A percentile compares a stretch with the other conserved stretches of the same genome.
Evolutionary conservation across 306 rosid species (phyloP).

Genomic region (Castanea mollissima): DNA sequence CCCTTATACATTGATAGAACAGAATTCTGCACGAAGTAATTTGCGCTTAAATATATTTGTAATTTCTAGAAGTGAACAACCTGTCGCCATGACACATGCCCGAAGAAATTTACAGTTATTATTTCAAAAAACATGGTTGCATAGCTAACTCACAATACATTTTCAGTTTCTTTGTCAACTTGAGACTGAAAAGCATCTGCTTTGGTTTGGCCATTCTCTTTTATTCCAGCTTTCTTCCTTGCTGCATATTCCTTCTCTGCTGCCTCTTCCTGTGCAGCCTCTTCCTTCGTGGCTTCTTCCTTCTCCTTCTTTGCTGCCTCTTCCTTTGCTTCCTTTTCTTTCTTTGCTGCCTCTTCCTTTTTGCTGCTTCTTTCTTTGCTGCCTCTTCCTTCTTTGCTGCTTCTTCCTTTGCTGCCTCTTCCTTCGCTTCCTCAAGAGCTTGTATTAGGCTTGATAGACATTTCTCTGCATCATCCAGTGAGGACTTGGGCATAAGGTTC

Average conservation of each 20-base stretch:
- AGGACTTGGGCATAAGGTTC: conserved; percentile 82
- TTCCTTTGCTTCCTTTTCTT: conserved; percentile 22
- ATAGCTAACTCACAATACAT: conserved; percentile 8
- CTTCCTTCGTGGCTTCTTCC: conserved; percentile 30
- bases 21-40: background rate
- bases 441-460: conserved; percentile 57
- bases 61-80: background rate
- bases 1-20: background rate
- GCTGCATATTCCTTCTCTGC: conserved; percentile 18
- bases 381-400: conserved; percentile 31
- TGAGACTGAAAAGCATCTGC: conserved; percentile 18
- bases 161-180: conserved; percentile 15
- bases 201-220: conserved; percentile 21
- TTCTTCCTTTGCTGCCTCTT: conserved; percentile 27
- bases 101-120: conserved; percentile 7
- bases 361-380: conserved; percentile 20
- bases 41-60: background rate
- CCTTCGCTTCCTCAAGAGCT: conserved; percentile 47
- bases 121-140: conserved; percentile 4
- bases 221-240: conserved; percentile 28
- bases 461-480: conserved; percentile 53
- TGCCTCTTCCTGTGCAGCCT: conserved; percentile 26
- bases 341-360: conserved; percentile 25
- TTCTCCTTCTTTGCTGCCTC: conserved; percentile 21
- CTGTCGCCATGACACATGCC: conserved; percentile 1